Base-by-base conservation (phyloP, 106 monocot species). In the Platanthera guangdongensis region DNA sequence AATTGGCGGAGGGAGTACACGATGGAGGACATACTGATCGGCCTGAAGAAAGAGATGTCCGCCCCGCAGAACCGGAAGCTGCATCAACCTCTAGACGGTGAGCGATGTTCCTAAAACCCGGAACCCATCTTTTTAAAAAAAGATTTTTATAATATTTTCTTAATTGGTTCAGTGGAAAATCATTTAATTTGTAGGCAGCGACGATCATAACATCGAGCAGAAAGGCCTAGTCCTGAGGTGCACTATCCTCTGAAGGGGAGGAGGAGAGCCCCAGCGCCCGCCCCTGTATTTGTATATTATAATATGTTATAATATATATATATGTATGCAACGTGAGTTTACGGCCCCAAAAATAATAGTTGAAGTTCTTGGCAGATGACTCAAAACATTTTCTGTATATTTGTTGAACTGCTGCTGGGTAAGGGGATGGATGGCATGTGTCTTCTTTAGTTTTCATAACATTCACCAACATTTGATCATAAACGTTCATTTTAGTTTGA, bases 1-100 rank as follows among this genome's bases (percentile, higher is more conserved):
- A 84, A 83, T 51, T 92, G 92, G 92, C 83, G 79, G 49, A 87
- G 89, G 70, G 89, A 92, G 53, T 78, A 89, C 80, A 92, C 89
- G 14, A 89, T 92, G 89, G 89, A 92, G 71, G 89, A 92, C 76
- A 80, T 92, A 51, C 75, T 92, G 18, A 82, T 76, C 5, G 55
- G 49, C 39, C 80, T 92, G 72, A 92, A 89, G 85, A 92, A 89
- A 55, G 92, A 92, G 53, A 92, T 92, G 92, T 65, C 81, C 12
- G 76, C 92, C 74, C 83, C 89, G 45, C 89, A 92, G 57, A 92
- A 92, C 70, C 51, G 92, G 18, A 89, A 71, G 68, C 82, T 92
- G 8, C 62, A 77, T 19, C 92, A 92, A 51, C 89, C 89, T 64
- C 80, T 68, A 12, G 92, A 92, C 75, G 89, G 92, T 89, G 67